A percentile compares a stretch with the other conserved stretches of the same genome.
phyloP scores from a whole-genome alignment of 139 green algal species.

The Chlamydomonas eustigma region DNA sequence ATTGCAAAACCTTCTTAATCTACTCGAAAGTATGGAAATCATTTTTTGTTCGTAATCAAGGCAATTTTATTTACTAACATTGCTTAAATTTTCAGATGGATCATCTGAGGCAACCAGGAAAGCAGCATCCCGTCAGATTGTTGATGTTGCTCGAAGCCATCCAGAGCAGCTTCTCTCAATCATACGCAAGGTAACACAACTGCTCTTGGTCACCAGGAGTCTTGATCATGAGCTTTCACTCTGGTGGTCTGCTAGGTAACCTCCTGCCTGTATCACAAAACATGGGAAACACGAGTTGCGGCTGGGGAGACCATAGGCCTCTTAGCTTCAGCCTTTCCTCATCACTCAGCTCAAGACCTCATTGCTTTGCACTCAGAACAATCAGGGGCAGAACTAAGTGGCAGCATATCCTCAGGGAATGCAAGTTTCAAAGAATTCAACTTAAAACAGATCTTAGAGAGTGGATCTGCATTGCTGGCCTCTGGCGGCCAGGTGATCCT shows the following conservation, averaged over 20 bases:
- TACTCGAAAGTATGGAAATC: constrained; percentile 61
- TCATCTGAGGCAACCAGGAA: constrained; percentile 58
- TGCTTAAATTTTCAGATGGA: constrained; percentile 54
- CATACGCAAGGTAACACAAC: constrained; percentile 58
- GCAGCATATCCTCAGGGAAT: not conserved
- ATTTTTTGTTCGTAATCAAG: not conserved
- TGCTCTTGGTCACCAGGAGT: not conserved
- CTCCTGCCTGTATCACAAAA: constrained; percentile 54
- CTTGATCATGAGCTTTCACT: too few species aligned
- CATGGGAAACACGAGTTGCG: constrained; percentile 79
- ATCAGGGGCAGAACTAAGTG: not conserved
- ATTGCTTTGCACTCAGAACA: too few species aligned
- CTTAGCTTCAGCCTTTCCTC: constrained; percentile 68
- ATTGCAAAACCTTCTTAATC: constrained; percentile 62
- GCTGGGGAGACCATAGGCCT: constrained; percentile 69
- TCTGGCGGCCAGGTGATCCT: constrained; percentile 79
- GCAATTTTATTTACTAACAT: not conserved
- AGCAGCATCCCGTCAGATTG: constrained; percentile 76
- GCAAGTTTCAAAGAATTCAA: constrained; percentile 52
- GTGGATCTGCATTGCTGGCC: constrained; percentile 68
- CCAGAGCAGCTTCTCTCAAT: constrained; percentile 70
- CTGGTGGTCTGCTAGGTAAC: too few species aligned
- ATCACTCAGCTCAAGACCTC: constrained; percentile 56
- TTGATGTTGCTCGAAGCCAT: constrained; percentile 64
- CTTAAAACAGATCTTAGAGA: constrained; percentile 60